These are phyloP conservation scores for Fusarium anthophilum DNA, from an alignment of 2,329 filamentous ascomycete species.

Conservation along the genomic window DNA sequence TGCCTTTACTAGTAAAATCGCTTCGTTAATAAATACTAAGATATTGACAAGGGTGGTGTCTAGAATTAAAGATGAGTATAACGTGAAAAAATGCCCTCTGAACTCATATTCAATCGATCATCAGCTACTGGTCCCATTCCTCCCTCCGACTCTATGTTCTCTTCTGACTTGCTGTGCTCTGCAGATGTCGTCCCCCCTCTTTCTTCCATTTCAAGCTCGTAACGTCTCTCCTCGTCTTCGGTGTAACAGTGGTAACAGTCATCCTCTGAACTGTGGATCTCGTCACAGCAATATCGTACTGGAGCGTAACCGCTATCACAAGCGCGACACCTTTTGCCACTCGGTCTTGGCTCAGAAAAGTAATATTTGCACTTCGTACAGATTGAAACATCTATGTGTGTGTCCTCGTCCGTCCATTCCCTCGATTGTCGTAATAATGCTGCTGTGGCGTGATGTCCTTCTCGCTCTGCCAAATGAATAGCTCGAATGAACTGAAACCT, in stretches of 20 bases:
- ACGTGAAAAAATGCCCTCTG: not conserved
- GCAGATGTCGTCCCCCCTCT: too few species aligned
- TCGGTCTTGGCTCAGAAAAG: too few species aligned
- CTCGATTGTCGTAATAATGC: not conserved
- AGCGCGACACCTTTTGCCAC: accelerated
- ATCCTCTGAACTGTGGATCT: not conserved
- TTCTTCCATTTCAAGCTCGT: too few species aligned
- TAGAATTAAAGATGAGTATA: not conserved
- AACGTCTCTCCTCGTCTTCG: accelerated
- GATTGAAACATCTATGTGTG: accelerated
- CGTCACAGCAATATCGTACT: not conserved
- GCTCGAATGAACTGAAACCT: not conserved
- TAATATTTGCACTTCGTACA: accelerated
- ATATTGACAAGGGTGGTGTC: too few species aligned
- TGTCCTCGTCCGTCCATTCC: not conserved
- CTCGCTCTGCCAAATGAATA: accelerated
- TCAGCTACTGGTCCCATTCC: accelerated
- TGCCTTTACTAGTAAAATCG: too few species aligned
- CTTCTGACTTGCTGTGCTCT: too few species aligned
- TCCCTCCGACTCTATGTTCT: not conserved
- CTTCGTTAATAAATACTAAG: too few species aligned
- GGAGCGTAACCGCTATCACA: accelerated
- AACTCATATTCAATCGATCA: not conserved
- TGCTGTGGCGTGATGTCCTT: not conserved
- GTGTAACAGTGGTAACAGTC: not conserved